Percentiles rank a stretch among this genome's conserved stretches.
These are phyloP conservation scores for Penicillium hesseltinei DNA, from an alignment of 2,329 filamentous ascomycete genomes.

Conservation along the genomic window DNA sequence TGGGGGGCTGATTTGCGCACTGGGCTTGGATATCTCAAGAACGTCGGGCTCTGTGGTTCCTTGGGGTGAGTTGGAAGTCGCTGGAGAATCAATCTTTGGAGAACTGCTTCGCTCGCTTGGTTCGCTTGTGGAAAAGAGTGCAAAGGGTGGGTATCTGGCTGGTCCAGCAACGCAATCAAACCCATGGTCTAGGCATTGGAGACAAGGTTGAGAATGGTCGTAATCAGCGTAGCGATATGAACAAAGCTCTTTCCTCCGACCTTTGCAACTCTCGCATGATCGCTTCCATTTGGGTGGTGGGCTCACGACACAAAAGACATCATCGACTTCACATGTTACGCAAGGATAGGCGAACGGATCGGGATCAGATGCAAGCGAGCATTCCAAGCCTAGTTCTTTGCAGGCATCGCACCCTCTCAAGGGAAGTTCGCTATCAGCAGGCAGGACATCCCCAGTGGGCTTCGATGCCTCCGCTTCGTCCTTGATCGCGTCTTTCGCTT, in stretches of 20 bases:
- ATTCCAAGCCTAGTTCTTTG: conserved; percentile 26
- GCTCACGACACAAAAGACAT: conserved; percentile 37
- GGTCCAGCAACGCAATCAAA: conserved; percentile 41
- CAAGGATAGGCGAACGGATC: conserved; percentile 39
- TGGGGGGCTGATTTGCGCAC: neutral
- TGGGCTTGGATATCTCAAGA: too few species aligned
- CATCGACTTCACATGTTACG: conserved; percentile 30
- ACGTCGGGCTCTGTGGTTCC: neutral
- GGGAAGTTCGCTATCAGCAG: conserved; percentile 15
- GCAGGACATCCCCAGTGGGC: neutral
- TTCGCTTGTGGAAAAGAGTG: neutral
- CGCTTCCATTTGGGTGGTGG: conserved; percentile 32
- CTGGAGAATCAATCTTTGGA: neutral
- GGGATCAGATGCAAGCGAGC: conserved; percentile 32
- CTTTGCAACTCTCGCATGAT: conserved; percentile 36
- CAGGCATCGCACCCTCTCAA: conserved; percentile 38
- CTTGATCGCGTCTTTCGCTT: neutral
- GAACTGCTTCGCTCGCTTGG: neutral
- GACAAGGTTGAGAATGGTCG: conserved; percentile 31
- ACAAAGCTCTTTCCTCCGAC: conserved; percentile 26
- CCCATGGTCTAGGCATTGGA: conserved; percentile 28
- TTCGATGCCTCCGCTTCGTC: too few species aligned
- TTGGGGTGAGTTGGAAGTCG: neutral
- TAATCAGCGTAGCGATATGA: conserved; percentile 33
- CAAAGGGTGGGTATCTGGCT: conserved; percentile 7